These are phyloP conservation scores for Malania oleifera DNA, from an alignment of 164 flowering plant genomes.

Conservation along the genomic window DNA sequence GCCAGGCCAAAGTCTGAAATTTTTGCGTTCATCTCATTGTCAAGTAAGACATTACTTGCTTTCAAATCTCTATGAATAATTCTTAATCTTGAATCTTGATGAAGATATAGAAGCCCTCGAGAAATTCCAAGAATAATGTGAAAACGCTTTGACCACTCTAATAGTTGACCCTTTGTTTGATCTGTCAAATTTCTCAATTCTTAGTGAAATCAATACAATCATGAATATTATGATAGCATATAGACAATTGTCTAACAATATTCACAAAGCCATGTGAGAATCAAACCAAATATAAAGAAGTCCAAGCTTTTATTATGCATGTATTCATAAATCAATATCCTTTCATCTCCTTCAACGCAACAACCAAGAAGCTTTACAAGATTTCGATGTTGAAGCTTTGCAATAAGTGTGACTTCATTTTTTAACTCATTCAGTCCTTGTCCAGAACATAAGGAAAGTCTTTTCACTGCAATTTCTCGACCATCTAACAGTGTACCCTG, in stretches of 20 bases:
- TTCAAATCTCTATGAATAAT: too few species aligned
- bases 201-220: background rate
- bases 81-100: too few species aligned
- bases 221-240: background rate
- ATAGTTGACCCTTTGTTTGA: too few species aligned
- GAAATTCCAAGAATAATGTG: too few species aligned
- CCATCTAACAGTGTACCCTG: background rate
- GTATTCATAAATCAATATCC: too few species aligned
- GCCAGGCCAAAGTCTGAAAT: too few species aligned
- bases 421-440: background rate
- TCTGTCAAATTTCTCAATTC: background rate
- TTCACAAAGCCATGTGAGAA: background rate
- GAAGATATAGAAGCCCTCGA: too few species aligned
- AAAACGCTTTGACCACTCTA: too few species aligned
- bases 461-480: background rate
- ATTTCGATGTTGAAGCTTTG: conserved; percentile 3
- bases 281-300: background rate
- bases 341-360: background rate
- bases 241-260: background rate
- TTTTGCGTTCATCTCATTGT: too few species aligned
- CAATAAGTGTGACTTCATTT: background rate
- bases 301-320: conserved; percentile 3
- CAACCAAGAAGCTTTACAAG: background rate
- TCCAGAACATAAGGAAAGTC: background rate
- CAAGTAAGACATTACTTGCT: too few species aligned